These are phyloP conservation scores for Apiospora phragmitis DNA, from an alignment of 2,329 filamentous ascomycete genomes.

Conservation along the genomic window DNA sequence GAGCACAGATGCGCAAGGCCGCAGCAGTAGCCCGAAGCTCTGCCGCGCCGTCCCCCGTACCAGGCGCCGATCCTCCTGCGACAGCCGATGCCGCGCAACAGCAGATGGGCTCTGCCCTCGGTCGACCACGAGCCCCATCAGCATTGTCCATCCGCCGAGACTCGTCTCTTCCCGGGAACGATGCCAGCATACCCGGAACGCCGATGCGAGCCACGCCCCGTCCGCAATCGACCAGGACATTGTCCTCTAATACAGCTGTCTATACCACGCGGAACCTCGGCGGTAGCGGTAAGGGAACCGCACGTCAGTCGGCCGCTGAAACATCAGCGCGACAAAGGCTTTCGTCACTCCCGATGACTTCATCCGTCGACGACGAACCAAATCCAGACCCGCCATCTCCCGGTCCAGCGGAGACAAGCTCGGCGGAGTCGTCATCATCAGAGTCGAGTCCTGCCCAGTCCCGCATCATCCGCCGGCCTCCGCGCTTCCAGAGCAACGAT, in stretches of 20 bases:
- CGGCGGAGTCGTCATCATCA: conserved; percentile 32
- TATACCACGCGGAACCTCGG: conserved; percentile 36
- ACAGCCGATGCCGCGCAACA: conserved; percentile 51
- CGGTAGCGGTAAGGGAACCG: conserved; percentile 32
- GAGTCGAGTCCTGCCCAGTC: conserved; percentile 56
- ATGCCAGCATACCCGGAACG: conserved; percentile 44
- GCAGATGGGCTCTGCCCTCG: conserved; percentile 46
- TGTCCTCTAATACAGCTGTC: conserved; percentile 47
- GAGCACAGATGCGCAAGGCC: conserved; percentile 83
- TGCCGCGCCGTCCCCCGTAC: conserved; percentile 56
- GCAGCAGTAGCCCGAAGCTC: conserved; percentile 59
- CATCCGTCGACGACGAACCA: conserved; percentile 30
- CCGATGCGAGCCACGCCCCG: conserved; percentile 44
- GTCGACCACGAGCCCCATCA: conserved; percentile 48
- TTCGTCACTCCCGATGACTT: conserved; percentile 45
- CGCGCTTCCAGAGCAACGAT: conserved; percentile 47
- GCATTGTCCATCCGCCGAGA: conserved; percentile 60
- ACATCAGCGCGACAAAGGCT: conserved; percentile 41
- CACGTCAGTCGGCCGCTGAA: conserved; percentile 20
- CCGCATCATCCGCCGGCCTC: conserved; percentile 60
- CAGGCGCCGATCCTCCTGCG: conserved; percentile 45
- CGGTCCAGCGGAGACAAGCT: conserved; percentile 40
- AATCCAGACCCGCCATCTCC: conserved; percentile 45
- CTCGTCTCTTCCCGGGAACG: conserved; percentile 51
- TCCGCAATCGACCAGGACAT: conserved; percentile 47